Percentiles rank a stretch among this genome's conserved stretches.
phyloP scores from a whole-genome alignment of 139 green algal genomes.

The Penium margaritaceum region DNA sequence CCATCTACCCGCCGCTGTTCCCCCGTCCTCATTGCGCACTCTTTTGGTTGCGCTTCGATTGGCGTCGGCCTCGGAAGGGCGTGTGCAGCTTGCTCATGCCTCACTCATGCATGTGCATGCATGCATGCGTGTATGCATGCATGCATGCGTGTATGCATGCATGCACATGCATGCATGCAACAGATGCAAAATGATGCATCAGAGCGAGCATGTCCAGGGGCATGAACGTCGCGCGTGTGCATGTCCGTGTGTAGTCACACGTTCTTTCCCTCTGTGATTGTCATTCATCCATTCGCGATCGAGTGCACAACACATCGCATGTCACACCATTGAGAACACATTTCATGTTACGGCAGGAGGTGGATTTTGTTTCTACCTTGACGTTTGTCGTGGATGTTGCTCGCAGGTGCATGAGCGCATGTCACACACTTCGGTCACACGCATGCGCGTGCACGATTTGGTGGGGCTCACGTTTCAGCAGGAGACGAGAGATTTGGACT shows the following conservation, averaged over 20 bases:
- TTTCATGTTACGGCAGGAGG: too few species aligned
- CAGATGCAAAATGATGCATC: neutral
- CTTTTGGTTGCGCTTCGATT: conserved; percentile 76
- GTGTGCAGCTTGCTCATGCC: neutral
- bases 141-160: neutral
- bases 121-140: too few species aligned
- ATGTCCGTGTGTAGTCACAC: neutral
- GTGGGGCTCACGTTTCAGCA: conserved; percentile 49
- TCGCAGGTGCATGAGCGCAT: too few species aligned
- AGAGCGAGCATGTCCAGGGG: neutral
- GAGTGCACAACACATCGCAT: neutral
- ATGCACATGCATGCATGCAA: neutral
- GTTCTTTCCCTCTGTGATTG: neutral
- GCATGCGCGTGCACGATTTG: conserved; percentile 46
- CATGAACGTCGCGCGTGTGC: neutral
- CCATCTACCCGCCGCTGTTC: conserved; percentile 96
- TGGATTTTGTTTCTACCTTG: neutral
- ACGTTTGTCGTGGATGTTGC: neutral
- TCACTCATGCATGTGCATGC: neutral
- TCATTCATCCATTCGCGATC: neutral
- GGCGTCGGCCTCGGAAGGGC: conserved; percentile 61
- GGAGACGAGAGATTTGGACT: neutral
- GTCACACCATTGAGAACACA: neutral
- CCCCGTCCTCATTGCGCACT: conserved; percentile 79
- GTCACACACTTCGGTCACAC: neutral